A percentile compares a stretch with the other conserved stretches of the same genome.
These are phyloP conservation scores for Pestalotiopsis sp. DNA, from an alignment of 2,329 filamentous ascomycete genomes.

Conservation along the genomic window DNA sequence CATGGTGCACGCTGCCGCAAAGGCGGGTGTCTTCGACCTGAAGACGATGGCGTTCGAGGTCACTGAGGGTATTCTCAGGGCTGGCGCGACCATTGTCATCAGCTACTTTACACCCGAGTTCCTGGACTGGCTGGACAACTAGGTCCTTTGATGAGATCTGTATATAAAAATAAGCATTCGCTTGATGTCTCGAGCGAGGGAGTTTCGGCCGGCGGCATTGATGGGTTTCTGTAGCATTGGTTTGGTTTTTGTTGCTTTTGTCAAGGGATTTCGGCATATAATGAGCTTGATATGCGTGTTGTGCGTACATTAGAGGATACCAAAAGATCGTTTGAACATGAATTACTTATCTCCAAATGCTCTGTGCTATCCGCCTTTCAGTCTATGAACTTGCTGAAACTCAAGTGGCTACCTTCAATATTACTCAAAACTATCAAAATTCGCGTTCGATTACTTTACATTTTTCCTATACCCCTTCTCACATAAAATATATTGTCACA, in stretches of 20 bases:
- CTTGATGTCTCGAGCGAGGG: constrained; percentile 3
- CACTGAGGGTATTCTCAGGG: constrained; percentile 89
- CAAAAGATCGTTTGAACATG: neutral
- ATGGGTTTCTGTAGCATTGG: neutral
- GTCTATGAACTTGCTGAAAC: neutral
- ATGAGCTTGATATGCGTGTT: neutral
- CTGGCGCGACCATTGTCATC: constrained; percentile 90
- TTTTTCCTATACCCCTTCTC: too few relatives aligned
- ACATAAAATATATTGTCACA: too few relatives aligned
- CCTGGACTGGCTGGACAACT: constrained; percentile 66
- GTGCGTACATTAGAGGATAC: constrained; percentile 6
- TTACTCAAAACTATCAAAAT: too few relatives aligned
- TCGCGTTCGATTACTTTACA: too few relatives aligned
- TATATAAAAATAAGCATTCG: constrained; percentile 4
- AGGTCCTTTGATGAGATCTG: constrained; percentile 16
- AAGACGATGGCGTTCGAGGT: constrained; percentile 95
- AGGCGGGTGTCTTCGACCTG: constrained; percentile 94
- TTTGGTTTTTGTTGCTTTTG: neutral
- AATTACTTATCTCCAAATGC: neutral
- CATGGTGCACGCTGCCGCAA: constrained; percentile 95
- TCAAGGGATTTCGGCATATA: neutral
- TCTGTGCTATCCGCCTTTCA: neutral
- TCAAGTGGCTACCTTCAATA: too few relatives aligned
- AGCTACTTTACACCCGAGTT: constrained; percentile 92
- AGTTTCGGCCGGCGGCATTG: constrained; percentile 2